phyloP scores from a whole-genome alignment of 2,329 filamentous ascomycete species.

The Ceratocystis cubensis region DNA sequence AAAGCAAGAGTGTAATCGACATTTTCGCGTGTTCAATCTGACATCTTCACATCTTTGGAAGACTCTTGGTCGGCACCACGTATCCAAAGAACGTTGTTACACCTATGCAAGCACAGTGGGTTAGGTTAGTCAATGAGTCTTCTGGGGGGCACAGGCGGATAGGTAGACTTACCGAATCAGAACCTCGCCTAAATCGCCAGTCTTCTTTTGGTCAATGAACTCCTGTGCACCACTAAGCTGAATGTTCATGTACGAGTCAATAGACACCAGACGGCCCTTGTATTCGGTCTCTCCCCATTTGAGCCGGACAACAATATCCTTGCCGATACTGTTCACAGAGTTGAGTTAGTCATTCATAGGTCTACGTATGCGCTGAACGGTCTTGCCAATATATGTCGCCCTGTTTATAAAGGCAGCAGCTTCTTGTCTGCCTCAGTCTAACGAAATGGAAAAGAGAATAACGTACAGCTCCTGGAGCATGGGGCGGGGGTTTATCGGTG shows the following conservation, averaged over 20 bases:
- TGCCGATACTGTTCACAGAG: slow-evolving; percentile 55
- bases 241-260: slow-evolving; percentile 99
- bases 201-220: slow-evolving; percentile 77
- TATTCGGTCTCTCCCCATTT: slow-evolving; percentile 99
- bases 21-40: slow-evolving; percentile 30
- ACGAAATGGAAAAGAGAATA: not conserved
- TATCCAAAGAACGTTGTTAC: slow-evolving; percentile 98
- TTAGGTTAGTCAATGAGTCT: slow-evolving; percentile 2
- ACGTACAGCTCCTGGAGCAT: slow-evolving; percentile 85
- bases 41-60: slow-evolving; percentile 42
- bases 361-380: slow-evolving; percentile 5
- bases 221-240: slow-evolving; percentile 85
- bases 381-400: slow-evolving; percentile 5
- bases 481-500: slow-evolving; percentile 91
- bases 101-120: slow-evolving; percentile 37
- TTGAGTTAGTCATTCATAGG: not conserved
- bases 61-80: slow-evolving; percentile 40
- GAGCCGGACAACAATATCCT: slow-evolving; percentile 78
- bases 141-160: not conserved
- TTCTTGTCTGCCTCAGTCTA: not conserved
- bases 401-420: slow-evolving; percentile 1
- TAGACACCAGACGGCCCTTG: slow-evolving; percentile 80
- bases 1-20: not conserved
- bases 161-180: slow-evolving; percentile 60
- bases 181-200: slow-evolving; percentile 76